A percentile compares a stretch with the other conserved stretches of the same genome.
Conservation (phyloP, 805 yeast genomes). For the Pichia cabralensis region DNA sequence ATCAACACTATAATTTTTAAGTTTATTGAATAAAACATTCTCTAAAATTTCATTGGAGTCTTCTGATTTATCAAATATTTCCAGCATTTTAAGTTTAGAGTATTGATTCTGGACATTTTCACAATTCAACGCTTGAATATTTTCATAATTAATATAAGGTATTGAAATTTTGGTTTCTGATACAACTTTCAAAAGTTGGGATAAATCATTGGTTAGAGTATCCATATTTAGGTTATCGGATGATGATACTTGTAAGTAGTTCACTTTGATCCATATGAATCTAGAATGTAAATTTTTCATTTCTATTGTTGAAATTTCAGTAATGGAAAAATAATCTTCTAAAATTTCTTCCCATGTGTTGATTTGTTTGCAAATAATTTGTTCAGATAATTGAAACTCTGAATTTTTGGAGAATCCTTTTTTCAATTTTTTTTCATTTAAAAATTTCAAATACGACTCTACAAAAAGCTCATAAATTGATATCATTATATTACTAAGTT, state of each 20-base stretch:
- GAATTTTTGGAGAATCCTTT: too few relatives aligned
- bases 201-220: too few relatives aligned
- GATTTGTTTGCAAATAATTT: slow-evolving; percentile 33
- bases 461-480: slow-evolving; percentile 35
- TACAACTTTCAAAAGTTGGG: slow-evolving; percentile 19
- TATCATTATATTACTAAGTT: slow-evolving; percentile 25
- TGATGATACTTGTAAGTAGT: slow-evolving; percentile 30
- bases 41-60: slow-evolving; percentile 20
- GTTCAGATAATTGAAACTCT: too few relatives aligned
- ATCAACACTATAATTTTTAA: slow-evolving; percentile 15
- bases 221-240: slow-evolving; percentile 22
- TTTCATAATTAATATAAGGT: slow-evolving; percentile 45
- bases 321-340: slow-evolving; percentile 18
- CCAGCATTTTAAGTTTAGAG: slow-evolving; percentile 61
- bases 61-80: slow-evolving; percentile 48
- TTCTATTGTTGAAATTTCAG: background rate
- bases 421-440: slow-evolving; percentile 17
- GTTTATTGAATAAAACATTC: slow-evolving; percentile 12
- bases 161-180: slow-evolving; percentile 22
- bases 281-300: slow-evolving; percentile 22
- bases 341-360: slow-evolving; percentile 37
- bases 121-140: slow-evolving; percentile 46
- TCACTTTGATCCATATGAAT: slow-evolving; percentile 39
- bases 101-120: slow-evolving; percentile 47
- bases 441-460: slow-evolving; percentile 30